A percentile compares a stretch with the other conserved stretches of the same genome.
Evolutionary conservation across 2,329 filamentous ascomycete genomes (phyloP).

Genomic region (Hymenoscyphus occultus): DNA sequence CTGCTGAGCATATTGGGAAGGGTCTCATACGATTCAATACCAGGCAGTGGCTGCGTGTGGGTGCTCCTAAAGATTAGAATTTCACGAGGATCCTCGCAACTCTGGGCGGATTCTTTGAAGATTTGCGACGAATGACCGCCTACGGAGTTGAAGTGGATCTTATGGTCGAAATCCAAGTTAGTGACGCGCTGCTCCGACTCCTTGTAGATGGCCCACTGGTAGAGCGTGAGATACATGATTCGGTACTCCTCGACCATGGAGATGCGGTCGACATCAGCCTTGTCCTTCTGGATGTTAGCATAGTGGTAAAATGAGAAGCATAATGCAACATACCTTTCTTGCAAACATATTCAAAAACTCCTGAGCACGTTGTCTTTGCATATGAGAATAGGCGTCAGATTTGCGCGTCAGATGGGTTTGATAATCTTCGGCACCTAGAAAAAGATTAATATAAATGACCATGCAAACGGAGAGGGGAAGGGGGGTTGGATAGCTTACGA

Average conservation of each 20-base stretch:
- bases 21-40: background rate
- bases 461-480: background rate
- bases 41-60: background rate
- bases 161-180: slow-evolving; percentile 44
- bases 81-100: background rate
- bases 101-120: background rate
- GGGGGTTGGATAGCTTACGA: slow-evolving; percentile 32
- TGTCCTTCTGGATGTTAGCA: slow-evolving; percentile 35
- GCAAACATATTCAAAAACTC: slow-evolving; percentile 48
- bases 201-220: slow-evolving; percentile 51
- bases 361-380: slow-evolving; percentile 49
- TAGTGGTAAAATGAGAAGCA: background rate
- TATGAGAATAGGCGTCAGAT: slow-evolving; percentile 33
- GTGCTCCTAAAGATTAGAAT: background rate
- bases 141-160: background rate
- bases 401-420: background rate
- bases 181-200: slow-evolving; percentile 54
- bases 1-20: no score
- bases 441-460: background rate
- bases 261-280: slow-evolving; percentile 45
- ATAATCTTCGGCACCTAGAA: background rate
- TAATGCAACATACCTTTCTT: slow-evolving; percentile 27
- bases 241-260: slow-evolving; percentile 43
- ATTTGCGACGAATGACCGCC: slow-evolving; percentile 11
- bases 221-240: slow-evolving; percentile 43